Base-by-base conservation (phyloP, 2,329 filamentous ascomycete species). In the Colletotrichum simmondsii region DNA sequence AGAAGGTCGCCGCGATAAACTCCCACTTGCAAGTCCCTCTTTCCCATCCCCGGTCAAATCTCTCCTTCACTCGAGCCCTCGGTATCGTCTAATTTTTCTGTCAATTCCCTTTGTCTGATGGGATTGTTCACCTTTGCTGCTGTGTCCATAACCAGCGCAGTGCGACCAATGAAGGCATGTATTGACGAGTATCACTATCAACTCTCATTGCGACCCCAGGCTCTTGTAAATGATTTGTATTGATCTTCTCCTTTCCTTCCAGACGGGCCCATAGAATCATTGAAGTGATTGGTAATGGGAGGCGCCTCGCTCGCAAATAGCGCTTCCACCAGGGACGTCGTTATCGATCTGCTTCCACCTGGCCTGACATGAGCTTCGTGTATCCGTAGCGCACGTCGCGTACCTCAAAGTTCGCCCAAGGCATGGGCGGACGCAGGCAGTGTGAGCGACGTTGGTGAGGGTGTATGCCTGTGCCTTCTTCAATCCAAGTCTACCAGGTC, bases 1-100 rank as follows among this genome's bases (percentile, higher is more conserved):
- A 65, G 60, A 65, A 70, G 35, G 46, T 52, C 60, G 70, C 60
- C 53, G 59, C 65, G 66, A 70, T 57, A 71, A 69, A 72, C 69
- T 72, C 35, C 63, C 42, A 58, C 63, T 24, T 57, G 19, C 26
- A 30, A 60, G 28, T 56, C 35, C 56, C 54, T 58, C 60, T 65
- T 35, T 49, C 35, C 53, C 2, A 54, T 49, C 59, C 69, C 69
- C 59, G 37, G 65, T 59, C 37, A 22, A 64, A 46, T 58, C 49
- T 32, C 37, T 46, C 54, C 54, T 63, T 64, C 64, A 52, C 35
- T 61, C 6, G 32, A 60, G 54, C 63, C 30, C 28, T 59, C 42
- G 16, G 52, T 24, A 53, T 64, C 70, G 32, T 59, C 42, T 49
- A 49, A 35, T 37, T 52, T 57, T 49, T 30, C 8, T 14, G 22